Evolutionary conservation across 148 eudicot genomes (phyloP), one percentile per base, ranked within the genome.

Genomic region (Beta vulgaris): DNA sequence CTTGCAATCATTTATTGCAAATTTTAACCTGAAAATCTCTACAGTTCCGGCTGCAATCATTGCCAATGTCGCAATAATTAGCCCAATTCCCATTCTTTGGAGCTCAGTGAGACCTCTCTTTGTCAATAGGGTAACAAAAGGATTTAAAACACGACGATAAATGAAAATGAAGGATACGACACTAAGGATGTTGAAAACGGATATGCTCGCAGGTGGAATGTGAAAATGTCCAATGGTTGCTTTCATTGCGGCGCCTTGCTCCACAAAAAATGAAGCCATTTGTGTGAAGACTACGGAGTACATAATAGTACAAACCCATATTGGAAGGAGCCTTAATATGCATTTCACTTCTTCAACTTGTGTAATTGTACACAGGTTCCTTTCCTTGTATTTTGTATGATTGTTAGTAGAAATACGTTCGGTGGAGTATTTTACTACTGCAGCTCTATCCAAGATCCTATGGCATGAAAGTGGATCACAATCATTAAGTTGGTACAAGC

Each of bases 301-400:
- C 62, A 91, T 39, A 44, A 91, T 86, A 29, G 96, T 91, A 76
- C 96, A 91, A 14, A 89, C 70, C 96, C 96, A 91, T 19, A 91
- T 89, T 35, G 96, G 96, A 18, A 91, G 81, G 21, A 91, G 82
- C 64, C 91, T 84, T 25, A 91, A 70, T 14, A 91, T 83, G 86
- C 91, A 89, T 79, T 91, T 91, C 46, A 91, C 93, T 83, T 91
- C 96, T 80, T 91, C 96, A 2, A 91, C 91, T 81, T 91, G 89
- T 51, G 93, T 85, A 1, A 91, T 84, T 1, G 93, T 77, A 75
- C 96, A 91, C 31, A 89, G 76, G 34, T 80, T 84, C 89, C 87
- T 78, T 51, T 84, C 85, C 16, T 70, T 42, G 36, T 12, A 37
- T 7, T 73, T 68, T 3, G 35, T 54, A 25, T 46, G 3, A 16